phyloP scores from a whole-genome alignment of 2,329 filamentous ascomycete species.

The Sporothrix curviconia region DNA sequence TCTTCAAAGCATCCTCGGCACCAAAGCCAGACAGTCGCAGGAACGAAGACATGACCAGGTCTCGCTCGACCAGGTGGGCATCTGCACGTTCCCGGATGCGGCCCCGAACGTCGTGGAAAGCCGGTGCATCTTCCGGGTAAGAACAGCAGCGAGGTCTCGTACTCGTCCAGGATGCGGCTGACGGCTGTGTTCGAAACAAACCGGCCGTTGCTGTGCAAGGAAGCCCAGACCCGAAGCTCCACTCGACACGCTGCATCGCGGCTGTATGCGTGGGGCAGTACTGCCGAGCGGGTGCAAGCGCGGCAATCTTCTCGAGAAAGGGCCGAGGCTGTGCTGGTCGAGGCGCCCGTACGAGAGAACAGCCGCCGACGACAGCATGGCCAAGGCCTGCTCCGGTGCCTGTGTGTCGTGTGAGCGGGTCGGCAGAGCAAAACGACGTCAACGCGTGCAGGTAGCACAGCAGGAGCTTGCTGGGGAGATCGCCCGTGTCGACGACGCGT shows the following conservation, averaged over 20 bases:
- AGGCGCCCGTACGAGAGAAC: slow-evolving; percentile 42
- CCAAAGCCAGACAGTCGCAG: slow-evolving; percentile 25
- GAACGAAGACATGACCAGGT: slow-evolving; percentile 35
- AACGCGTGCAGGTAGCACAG: slow-evolving; percentile 47
- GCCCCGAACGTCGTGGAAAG: slow-evolving; percentile 4
- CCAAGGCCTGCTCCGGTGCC: slow-evolving; percentile 50
- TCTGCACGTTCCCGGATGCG: neutral
- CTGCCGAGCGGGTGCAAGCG: slow-evolving; percentile 34
- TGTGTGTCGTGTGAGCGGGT: slow-evolving; percentile 41
- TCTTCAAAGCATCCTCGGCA: slow-evolving; percentile 19
- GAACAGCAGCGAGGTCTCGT: slow-evolving; percentile 26
- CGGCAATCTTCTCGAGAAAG: slow-evolving; percentile 33
- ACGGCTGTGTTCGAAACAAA: slow-evolving; percentile 36
- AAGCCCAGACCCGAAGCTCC: slow-evolving; percentile 34
- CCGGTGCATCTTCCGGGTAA: slow-evolving; percentile 15
- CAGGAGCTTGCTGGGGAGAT: slow-evolving; percentile 44
- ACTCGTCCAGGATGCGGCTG: slow-evolving; percentile 30
- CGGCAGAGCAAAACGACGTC: slow-evolving; percentile 46
- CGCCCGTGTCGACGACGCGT: slow-evolving; percentile 43
- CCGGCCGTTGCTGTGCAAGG: slow-evolving; percentile 38
- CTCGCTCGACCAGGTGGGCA: slow-evolving; percentile 16
- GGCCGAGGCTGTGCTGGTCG: slow-evolving; percentile 26
- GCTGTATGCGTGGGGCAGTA: slow-evolving; percentile 39
- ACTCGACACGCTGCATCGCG: slow-evolving; percentile 43
- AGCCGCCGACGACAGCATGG: slow-evolving; percentile 42